phyloP scores from a whole-genome alignment of 495 filamentous ascomycete species.

The Pyrenopolyporus hunteri region DNA sequence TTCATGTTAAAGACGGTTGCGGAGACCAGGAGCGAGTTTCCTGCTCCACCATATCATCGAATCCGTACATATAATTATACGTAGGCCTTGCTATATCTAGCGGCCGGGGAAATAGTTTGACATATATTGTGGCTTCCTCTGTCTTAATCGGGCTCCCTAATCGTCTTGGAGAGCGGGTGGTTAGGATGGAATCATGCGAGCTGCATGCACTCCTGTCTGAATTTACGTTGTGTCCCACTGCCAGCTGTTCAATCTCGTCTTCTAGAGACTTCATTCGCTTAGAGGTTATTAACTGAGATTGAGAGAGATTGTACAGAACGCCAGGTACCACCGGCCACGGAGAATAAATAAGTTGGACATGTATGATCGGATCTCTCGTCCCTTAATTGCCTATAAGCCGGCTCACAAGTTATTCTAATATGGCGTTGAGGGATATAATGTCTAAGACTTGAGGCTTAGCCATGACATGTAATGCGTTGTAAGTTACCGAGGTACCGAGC shows the following conservation, averaged over 20 bases:
- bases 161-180: constrained; percentile 23
- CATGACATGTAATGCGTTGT: not conserved
- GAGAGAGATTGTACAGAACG: constrained; percentile 14
- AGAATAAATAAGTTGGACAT: constrained; percentile 13
- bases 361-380: constrained; percentile 3
- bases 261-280: constrained; percentile 1
- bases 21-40: too few species aligned
- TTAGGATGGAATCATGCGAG: constrained; percentile 29
- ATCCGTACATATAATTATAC: too few species aligned
- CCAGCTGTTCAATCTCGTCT: constrained; percentile 21
- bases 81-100: too few species aligned
- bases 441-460: not conserved
- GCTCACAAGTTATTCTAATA: not conserved
- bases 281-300: constrained; percentile 4
- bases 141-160: constrained; percentile 25
- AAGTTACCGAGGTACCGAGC: not conserved
- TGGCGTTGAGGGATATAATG: not conserved
- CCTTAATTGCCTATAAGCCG: not conserved
- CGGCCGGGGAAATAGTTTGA: too few species aligned
- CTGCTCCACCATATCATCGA: not conserved
- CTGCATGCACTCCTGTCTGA: constrained; percentile 40
- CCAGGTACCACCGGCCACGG: constrained; percentile 6
- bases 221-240: constrained; percentile 14
- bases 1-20: too few species aligned
- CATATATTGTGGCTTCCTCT: constrained; percentile 27